Evolutionary conservation across 176 grass and related monocot genomes (phyloP), one percentile per base, ranked within the genome.

Genomic region (Oryza nivara): DNA sequence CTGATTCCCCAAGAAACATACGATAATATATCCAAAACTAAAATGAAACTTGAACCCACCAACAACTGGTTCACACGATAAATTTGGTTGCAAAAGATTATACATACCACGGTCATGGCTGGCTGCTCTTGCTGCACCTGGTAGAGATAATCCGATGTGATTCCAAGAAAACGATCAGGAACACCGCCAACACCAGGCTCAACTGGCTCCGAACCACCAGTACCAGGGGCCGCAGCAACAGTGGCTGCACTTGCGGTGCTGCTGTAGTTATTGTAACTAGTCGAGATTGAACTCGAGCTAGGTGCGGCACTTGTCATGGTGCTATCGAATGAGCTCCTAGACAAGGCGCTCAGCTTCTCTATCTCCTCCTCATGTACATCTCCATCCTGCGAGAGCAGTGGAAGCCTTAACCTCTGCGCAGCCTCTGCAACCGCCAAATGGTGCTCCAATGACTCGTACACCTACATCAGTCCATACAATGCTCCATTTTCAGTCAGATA

Each of bases 391-490:
- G 91, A 95, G 34, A 98, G 91, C 43, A 98, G 84, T 20, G 96
- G 96, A 71, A 98, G 96, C 54, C 96, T 92, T 71, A 98, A 77
- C 49, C 96, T 93, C 76, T 98, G 96, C 2, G 93, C 85, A 0
- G 93, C 96, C 86, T 98, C 96, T 0, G 86, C 91, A 32, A 96
- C 89, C 2, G 75, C 69, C 40, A 96, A 73, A 65, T 84, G 93
- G 73, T 98, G 96, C 81, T 98, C 93, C 83, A 98, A 78, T 11
- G 91, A 96, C 60, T 98, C 96, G 2, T 95, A 98, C 63, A 98
- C 93, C 96, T 98, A 56, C 16, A n/a, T 43, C 16, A 74, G 6
- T 76, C 3, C 8, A 0, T 3, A 51, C 12, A 83, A 73, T 19
- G 41, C 36, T n/a, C 40, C 26, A 64, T 28, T 73, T 77, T 13